Conservation (phyloP, 2,329 filamentous ascomycete genomes). For the Aspergillus sp. region DNA sequence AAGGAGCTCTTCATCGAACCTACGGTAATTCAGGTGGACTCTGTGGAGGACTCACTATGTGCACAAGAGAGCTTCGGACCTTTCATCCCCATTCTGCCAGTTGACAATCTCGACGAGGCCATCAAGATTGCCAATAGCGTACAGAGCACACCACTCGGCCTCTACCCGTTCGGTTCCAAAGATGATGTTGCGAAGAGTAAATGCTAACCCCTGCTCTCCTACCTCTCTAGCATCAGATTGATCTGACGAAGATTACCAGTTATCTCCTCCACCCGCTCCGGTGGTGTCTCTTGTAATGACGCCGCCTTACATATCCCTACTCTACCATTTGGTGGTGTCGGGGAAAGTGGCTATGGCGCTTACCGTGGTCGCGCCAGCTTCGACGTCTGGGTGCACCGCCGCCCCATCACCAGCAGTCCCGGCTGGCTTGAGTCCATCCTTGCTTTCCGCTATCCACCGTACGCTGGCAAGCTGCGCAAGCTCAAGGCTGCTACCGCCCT, state of each 20-base stretch:
- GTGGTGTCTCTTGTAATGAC: slow-evolving; percentile 59
- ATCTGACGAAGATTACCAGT: slow-evolving; percentile 43
- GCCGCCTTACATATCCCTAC: slow-evolving; percentile 71
- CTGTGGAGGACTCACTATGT: slow-evolving; percentile 73
- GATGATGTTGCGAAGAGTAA: slow-evolving; percentile 72
- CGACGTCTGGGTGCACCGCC: slow-evolving; percentile 62
- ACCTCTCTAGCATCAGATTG: background rate
- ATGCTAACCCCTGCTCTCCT: slow-evolving; percentile 15
- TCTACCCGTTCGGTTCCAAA: slow-evolving; percentile 83
- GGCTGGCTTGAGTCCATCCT: slow-evolving; percentile 60
- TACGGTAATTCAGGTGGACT: slow-evolving; percentile 82
- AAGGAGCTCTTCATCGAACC: slow-evolving; percentile 81
- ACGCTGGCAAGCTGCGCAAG: slow-evolving; percentile 55
- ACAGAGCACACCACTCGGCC: slow-evolving; percentile 76
- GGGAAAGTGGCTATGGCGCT: slow-evolving; percentile 70
- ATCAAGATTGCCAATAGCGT: slow-evolving; percentile 78
- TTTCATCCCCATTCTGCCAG: slow-evolving; percentile 76
- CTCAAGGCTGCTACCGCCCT: slow-evolving; percentile 50
- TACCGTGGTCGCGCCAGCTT: slow-evolving; percentile 75
- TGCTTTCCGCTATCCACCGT: slow-evolving; percentile 61
- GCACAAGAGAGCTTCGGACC: slow-evolving; percentile 88
- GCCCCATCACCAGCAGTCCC: slow-evolving; percentile 59
- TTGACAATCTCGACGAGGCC: slow-evolving; percentile 76
- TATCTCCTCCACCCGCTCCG: slow-evolving; percentile 62
- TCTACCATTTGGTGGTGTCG: slow-evolving; percentile 79